These are phyloP conservation scores for Trichoderma oligosporum DNA, from an alignment of 2,329 filamentous ascomycete species.

Conservation along the genomic window DNA sequence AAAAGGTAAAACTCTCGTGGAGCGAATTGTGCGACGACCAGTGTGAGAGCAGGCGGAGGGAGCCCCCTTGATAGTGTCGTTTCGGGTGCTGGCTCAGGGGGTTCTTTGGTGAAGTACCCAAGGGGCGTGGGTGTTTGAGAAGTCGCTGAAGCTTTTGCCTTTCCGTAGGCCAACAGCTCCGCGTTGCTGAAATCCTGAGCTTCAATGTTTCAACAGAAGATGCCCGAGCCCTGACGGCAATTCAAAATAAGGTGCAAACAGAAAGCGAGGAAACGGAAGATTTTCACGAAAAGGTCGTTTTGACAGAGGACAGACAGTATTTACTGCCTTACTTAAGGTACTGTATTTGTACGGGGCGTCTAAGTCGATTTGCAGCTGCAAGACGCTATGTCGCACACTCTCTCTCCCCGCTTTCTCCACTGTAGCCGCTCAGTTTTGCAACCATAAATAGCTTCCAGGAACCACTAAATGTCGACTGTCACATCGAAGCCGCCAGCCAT, in stretches of 20 bases:
- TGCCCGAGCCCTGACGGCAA: background rate
- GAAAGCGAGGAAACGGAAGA: too few species aligned
- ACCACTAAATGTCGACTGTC: background rate
- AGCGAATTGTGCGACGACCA: constrained; percentile 21
- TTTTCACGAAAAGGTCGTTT: background rate
- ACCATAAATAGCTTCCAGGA: constrained; percentile 12
- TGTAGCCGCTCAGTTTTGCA: background rate
- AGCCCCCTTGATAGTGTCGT: constrained; percentile 17
- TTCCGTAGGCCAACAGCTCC: too few species aligned
- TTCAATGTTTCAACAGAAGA: background rate
- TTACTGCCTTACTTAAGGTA: too few species aligned
- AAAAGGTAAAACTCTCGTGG: constrained; percentile 6
- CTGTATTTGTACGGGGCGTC: background rate
- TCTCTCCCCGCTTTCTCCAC: background rate
- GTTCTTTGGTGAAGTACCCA: background rate
- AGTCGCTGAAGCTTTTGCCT: background rate
- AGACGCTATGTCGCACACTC: background rate
- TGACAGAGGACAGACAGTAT: background rate
- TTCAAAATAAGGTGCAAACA: background rate
- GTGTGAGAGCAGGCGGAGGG: constrained; percentile 21
- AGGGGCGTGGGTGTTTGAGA: constrained; percentile 16
- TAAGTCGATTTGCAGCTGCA: background rate
- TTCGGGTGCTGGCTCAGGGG: constrained; percentile 18
- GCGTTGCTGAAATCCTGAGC: background rate
- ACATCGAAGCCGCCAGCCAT: constrained; percentile 13